Conservation (phyloP, 768 basidiomycete species). For the Dentipellis fragilis region DNA sequence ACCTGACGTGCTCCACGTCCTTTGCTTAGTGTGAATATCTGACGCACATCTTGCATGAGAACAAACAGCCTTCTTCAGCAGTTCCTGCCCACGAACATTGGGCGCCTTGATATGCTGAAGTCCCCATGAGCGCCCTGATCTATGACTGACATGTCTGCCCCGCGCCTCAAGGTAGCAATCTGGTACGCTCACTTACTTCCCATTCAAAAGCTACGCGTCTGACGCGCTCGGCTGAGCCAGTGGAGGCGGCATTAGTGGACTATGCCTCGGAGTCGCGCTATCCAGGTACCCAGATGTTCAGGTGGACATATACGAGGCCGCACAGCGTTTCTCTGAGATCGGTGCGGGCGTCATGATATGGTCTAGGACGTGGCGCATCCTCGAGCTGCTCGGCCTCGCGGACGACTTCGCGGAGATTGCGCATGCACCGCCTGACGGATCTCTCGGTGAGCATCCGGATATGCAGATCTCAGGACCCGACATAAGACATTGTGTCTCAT, state of each 20-base stretch:
- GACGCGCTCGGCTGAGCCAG: slow-evolving; percentile 6
- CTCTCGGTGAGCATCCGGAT: slow-evolving; percentile 9
- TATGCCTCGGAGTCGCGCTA: slow-evolving; percentile 21
- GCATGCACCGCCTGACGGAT: slow-evolving; percentile 15
- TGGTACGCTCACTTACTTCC: too few species aligned
- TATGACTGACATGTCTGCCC: too few species aligned
- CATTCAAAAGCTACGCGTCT: too few species aligned
- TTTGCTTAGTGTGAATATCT: too few species aligned
- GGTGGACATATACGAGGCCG: slow-evolving; percentile 24
- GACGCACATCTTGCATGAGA: too few species aligned
- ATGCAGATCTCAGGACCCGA: neutral
- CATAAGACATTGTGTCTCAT: neutral
- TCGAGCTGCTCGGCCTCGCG: slow-evolving; percentile 18
- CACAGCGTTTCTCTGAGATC: slow-evolving; percentile 37
- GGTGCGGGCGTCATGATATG: slow-evolving; percentile 32
- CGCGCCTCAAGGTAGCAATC: too few species aligned
- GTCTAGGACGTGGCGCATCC: slow-evolving; percentile 20
- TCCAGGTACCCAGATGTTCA: slow-evolving; percentile 17
- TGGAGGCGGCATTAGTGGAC: slow-evolving; percentile 24
- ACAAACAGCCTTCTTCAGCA: too few species aligned
- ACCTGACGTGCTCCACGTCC: too few species aligned
- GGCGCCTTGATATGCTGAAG: too few species aligned
- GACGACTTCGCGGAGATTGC: slow-evolving; percentile 16
- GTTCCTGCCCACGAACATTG: too few species aligned
- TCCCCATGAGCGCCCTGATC: too few species aligned